Base-by-base conservation (phyloP, 768 basidiomycete species). In the Lactarius psammicola region DNA sequence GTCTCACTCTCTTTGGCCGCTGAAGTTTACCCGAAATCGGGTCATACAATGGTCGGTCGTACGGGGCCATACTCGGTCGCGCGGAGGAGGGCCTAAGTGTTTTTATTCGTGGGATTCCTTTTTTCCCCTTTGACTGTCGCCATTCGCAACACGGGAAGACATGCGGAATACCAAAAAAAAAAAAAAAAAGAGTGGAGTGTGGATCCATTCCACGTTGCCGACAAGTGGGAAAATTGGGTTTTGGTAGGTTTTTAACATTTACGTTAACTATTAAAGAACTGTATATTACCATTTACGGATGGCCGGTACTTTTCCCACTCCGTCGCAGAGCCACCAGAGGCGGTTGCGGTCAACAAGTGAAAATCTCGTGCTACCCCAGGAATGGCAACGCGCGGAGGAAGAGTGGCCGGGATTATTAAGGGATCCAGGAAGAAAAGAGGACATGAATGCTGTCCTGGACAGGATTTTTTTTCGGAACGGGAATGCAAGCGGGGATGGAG, bases 311-410 rank as follows among this genome's bases (percentile, higher is more conserved):
- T 66, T 68, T 57, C 38, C 18, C 33, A 56, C 51, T 33, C 67
- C 67, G 67, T 40, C 60, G 31, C 59, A 51, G 23, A 23, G 36
- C n/a, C 10, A 31, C 44, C 46, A 20, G 13, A 38, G 46, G 54
- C 31, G 33, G 33, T 56, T 42, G 59, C 53, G 54, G 53, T 51
- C 20, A 11, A 36, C 33, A 59, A 42, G 61, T 46, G 66, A 67
- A 67, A 66, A 66, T 66, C 65, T 59, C 65, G 65, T 63, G 65
- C 65, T 66, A 63, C 65, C 56, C 65, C 65, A 66, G 56, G 36
- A 66, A 62, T 28, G 65, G 65, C 30, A 66, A 62, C 31, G 56
- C 42, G 65, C 65, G 65, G 65, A 20, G 60, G 56, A 31, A 66
- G 65, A 51, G 65, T 33, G 65, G 46, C 36, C 56, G 56, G 36